These are phyloP conservation scores for Fusarium keratoplasticum DNA, from an alignment of 2,329 filamentous ascomycete species.

Conservation along the genomic window DNA sequence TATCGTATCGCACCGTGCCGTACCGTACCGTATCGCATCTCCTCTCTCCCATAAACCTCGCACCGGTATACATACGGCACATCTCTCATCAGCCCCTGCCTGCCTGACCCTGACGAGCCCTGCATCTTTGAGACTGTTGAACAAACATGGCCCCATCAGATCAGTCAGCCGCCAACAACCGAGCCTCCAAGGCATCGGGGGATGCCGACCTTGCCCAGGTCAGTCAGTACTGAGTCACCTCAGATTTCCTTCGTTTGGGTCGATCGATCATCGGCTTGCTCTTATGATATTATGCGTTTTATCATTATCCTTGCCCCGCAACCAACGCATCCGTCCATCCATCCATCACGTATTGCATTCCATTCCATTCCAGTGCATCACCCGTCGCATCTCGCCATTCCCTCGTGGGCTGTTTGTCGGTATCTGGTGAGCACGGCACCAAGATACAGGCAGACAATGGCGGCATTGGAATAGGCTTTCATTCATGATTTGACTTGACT, in stretches of 20 bases:
- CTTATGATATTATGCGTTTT: not conserved
- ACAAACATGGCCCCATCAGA: slow-evolving; percentile 27
- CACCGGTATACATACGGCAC: not conserved
- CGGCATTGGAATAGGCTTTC: not conserved
- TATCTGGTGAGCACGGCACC: not conserved
- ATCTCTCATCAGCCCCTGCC: not conserved
- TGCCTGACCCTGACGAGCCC: not conserved
- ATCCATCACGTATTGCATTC: not conserved
- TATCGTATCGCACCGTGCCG: not conserved
- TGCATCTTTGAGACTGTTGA: not conserved
- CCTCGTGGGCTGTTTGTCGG: not conserved
- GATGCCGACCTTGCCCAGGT: slow-evolving; percentile 44
- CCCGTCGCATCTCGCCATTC: not conserved
- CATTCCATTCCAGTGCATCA: slow-evolving; percentile 1
- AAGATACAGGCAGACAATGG: not conserved
- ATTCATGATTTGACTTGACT: not conserved
- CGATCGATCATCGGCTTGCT: not conserved
- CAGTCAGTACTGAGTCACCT: slow-evolving; percentile 16
- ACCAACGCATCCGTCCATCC: not conserved
- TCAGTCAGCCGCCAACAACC: slow-evolving; percentile 21
- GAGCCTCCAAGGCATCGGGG: slow-evolving; percentile 30
- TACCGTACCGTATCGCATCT: not conserved
- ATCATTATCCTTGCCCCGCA: slow-evolving; percentile 1
- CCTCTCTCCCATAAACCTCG: not conserved
- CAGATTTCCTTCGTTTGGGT: not conserved